Percentiles rank a stretch among this genome's conserved stretches.
These are phyloP conservation scores for Crepidotus variabilis DNA, from an alignment of 768 basidiomycete species.

Conservation along the genomic window DNA sequence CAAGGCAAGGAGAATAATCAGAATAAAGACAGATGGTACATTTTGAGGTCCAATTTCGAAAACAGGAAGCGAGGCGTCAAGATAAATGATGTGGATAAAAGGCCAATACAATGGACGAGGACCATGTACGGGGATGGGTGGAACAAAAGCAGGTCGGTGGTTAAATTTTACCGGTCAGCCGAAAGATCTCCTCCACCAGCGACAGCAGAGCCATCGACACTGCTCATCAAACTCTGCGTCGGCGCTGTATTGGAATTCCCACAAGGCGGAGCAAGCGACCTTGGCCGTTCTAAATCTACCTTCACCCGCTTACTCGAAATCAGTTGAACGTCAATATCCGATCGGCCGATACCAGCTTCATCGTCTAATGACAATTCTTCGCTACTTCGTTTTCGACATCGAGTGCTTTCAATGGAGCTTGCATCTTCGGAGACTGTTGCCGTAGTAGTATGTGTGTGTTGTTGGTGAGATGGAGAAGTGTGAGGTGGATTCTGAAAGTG, in stretches of 20 bases:
- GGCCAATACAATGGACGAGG: no score
- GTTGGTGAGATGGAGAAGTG: not conserved
- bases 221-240: not conserved
- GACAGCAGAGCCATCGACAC: not conserved
- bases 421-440: conserved; percentile 10
- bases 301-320: conserved; percentile 17
- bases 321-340: not conserved
- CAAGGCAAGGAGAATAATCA: no score
- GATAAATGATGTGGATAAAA: no score
- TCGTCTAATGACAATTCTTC: conserved; percentile 42
- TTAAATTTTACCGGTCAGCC: not conserved
- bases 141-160: no score
- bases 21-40: no score
- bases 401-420: conserved; percentile 14
- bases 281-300: conserved; percentile 11
- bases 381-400: conserved; percentile 44
- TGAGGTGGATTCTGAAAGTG: conserved; percentile 1
- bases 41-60: no score
- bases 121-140: no score
- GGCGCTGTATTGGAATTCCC: not conserved
- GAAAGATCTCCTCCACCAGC: not conserved
- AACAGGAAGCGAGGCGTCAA: no score
- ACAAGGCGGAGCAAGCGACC: conserved; percentile 6
- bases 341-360: not conserved
- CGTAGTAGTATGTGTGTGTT: not conserved